Evolutionary conservation across 257 asterid species (phyloP), one percentile per base, ranked within the genome.

Genomic region (Coffea eugenioides): DNA sequence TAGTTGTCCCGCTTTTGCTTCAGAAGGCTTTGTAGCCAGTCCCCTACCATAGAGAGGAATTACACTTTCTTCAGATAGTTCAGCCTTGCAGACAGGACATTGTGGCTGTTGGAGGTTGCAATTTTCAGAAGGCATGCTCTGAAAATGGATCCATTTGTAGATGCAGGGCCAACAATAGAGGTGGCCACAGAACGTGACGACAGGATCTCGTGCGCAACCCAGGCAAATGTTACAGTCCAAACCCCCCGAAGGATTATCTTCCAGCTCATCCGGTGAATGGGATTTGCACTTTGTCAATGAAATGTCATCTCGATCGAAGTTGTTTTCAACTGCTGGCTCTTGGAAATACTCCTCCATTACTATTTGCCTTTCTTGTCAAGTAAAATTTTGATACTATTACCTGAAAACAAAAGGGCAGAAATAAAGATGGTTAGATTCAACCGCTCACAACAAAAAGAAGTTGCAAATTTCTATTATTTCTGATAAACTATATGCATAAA

Each of bases 91-190:
- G 21, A 92, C 93, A 0, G 98, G 98, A 66, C 98, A 93, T 59
- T 88, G 90, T 0, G 96, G 90, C 62, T 73, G 81, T 31, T 83
- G 89, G 48, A 71, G 78, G 13, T 85, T 90, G 0, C 77, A 57
- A 62, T 82, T 75, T 36, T 88, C 88, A 7, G 75, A 43, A 27
- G 87, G 79, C 56, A 69, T 23, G 5, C 83, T 81, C 16, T 79
- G 89, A 78, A 71, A 83, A 76, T 78, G 86, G 15, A 92, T 88
- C 98, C 98, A 93, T 54, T 85, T 85, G 90, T 93, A 93, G 25
- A 93, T 92, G 69, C 98, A 93, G 5, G 97, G 94, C 98, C 98
- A 93, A 34, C 98, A 93, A 51, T 88, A 93, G 77, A 93, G 96
- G 82, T 93, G 98, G n/a, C 98, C 98, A 6, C 98, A 91, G 43